These are phyloP conservation scores for Novymonas esmeraldas DNA, from an alignment of 208 protist genomes.

Conservation along the genomic window DNA sequence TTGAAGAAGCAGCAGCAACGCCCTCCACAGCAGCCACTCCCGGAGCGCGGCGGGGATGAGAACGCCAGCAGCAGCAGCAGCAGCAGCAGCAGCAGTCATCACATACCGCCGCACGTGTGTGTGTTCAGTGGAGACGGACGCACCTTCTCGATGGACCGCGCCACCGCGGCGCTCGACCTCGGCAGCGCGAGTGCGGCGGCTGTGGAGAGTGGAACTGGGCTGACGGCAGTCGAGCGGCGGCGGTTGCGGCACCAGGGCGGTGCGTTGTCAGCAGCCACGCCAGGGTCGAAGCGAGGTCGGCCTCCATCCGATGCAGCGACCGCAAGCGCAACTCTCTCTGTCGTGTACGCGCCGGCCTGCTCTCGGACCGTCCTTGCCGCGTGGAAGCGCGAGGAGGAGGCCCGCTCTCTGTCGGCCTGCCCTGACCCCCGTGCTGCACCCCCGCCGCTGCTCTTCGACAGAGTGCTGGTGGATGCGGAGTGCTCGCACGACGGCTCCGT, in stretches of 20 bases:
- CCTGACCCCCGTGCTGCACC: background rate
- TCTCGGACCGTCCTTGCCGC: background rate
- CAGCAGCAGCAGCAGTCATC: background rate
- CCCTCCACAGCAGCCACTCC: too few relatives aligned
- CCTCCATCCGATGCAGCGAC: background rate
- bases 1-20: conserved; percentile 51
- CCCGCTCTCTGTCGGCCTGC: background rate
- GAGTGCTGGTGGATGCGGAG: conserved; percentile 89
- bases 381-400: conserved; percentile 3
- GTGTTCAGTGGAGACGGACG: conserved; percentile 63
- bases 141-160: conserved; percentile 20
- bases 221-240: conserved; percentile 35
- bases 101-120: conserved; percentile 25
- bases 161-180: conserved; percentile 28
- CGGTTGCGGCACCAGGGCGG: conserved; percentile 10
- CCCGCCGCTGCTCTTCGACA: conserved; percentile 55
- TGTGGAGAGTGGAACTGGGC: conserved; percentile 20
- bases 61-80: background rate
- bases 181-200: background rate
- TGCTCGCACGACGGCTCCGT: conserved; percentile 92
- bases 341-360: conserved; percentile 29
- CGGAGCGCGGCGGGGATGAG: too few relatives aligned
- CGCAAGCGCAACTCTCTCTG: background rate
- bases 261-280: background rate
- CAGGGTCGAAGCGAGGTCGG: conserved; percentile 5